These are phyloP conservation scores for Nitzschia inconspicua DNA, from an alignment of 108 stramenopile genomes.

Conservation along the genomic window DNA sequence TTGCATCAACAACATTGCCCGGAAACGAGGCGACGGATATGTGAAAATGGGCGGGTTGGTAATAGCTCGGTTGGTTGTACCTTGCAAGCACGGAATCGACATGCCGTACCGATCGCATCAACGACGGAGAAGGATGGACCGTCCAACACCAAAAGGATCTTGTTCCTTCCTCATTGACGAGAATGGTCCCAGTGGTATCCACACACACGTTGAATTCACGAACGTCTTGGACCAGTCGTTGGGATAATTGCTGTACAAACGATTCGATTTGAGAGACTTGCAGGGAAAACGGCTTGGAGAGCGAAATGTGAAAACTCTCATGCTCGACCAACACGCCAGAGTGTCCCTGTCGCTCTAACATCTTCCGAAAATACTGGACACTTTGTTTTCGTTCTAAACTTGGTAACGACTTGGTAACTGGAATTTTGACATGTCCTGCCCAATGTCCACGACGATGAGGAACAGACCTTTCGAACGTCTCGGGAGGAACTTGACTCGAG, in stretches of 20 bases:
- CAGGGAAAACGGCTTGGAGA: conserved; percentile 41
- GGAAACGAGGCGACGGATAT: conserved; percentile 38
- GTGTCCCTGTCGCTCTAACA: conserved; percentile 18
- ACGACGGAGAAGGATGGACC: conserved; percentile 12
- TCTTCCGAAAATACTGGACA: conserved; percentile 2
- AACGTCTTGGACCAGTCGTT: conserved; percentile 7
- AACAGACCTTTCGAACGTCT: conserved; percentile 14
- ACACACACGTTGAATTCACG: background rate
- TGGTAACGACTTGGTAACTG: conserved; percentile 2
- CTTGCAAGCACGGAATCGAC: conserved; percentile 29
- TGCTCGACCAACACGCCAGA: conserved; percentile 27
- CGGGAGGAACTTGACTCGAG: conserved; percentile 6
- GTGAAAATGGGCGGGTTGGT: conserved; percentile 40
- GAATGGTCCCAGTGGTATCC: conserved; percentile 3
- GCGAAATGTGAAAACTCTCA: conserved; percentile 27
- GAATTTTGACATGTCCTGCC: conserved; percentile 43
- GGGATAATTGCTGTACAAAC: conserved; percentile 25
- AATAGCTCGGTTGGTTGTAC: conserved; percentile 34
- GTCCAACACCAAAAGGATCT: conserved; percentile 39
- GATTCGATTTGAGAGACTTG: conserved; percentile 30
- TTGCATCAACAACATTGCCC: conserved; percentile 12
- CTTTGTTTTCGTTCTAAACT: background rate
- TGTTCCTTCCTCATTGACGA: conserved; percentile 46
- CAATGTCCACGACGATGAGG: conserved; percentile 47
- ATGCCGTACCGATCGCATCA: conserved; percentile 24